Base-by-base conservation (phyloP, 2,329 filamentous ascomycete genomes). In the Penicillium sp. region DNA sequence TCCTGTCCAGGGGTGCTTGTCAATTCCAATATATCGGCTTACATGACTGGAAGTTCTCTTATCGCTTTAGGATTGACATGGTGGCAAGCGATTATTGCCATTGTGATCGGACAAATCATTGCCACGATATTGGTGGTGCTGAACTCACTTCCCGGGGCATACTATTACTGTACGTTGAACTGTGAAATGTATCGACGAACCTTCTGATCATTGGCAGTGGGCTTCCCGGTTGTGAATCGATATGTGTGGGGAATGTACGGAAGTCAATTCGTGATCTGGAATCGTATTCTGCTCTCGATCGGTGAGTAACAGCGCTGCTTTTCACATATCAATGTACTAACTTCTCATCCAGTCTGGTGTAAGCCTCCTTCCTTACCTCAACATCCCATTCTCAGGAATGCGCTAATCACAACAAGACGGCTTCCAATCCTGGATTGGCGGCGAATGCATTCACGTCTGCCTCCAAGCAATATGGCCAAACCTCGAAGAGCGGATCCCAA, bases 141-240 rank as follows among this genome's bases (percentile, higher is more conserved):
- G 15, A 37, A 37, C 33, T 37, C 33, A 5, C 15, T 37, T 4
- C 33, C 33, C 2, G 33, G 33, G 3, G 33, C 33, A 20, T 37
- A 12, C 8, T 37, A 37, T 18, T 37, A 20, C 33, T 20, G 33
- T 37, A 37, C 3, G 33, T 37, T 5, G 15, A 20, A 37, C 18
- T 20, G 33, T 9, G 18, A 23, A 9, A 37, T 37, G 6, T 20
- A 12, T 18, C 3, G 9, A 20, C 1, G 4, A 7, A 4, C 9
- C 4, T 37, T 3, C 33, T 37, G 15, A 37, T 9, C 33, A 12
- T 10, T 37, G 4, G 3, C 3, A 37, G 33, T 37, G 33, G 33
- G 33, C 76, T 71, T 70, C 39, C 68, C 68, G 1, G 60, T 71
- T 7, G 61, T 64, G 4, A 68, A 60, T 44, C 58, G 67, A 6